phyloP scores from a whole-genome alignment of 306 rosid species.

The Begonia masoniana region DNA sequence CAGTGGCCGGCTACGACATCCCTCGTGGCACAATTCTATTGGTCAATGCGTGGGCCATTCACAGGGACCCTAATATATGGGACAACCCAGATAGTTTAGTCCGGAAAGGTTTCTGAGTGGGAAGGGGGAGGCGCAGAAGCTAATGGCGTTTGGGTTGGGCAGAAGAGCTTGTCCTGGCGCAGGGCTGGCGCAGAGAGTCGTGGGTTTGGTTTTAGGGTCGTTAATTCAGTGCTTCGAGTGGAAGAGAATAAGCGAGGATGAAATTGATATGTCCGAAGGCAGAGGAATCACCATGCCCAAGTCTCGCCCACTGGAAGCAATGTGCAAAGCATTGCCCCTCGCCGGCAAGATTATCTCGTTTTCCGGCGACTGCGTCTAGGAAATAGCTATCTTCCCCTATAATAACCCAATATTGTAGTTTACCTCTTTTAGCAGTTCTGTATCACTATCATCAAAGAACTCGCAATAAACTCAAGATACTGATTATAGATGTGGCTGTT shows the following conservation, averaged over 20 bases:
- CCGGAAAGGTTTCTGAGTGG: slow-evolving; percentile 15
- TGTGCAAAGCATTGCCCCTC: slow-evolving; percentile 17
- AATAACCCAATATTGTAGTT: too few species aligned
- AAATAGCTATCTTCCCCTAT: too few species aligned
- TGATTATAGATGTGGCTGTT: too few species aligned
- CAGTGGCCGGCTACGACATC: slow-evolving; percentile 7
- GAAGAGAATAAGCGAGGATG: slow-evolving; percentile 16
- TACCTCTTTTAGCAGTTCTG: too few species aligned
- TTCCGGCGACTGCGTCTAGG: too few species aligned
- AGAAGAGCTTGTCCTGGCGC: slow-evolving; percentile 26
- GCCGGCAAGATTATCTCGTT: neutral
- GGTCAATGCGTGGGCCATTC: slow-evolving; percentile 30
- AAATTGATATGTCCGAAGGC: slow-evolving; percentile 24
- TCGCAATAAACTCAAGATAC: too few species aligned
- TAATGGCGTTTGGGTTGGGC: slow-evolving; percentile 21
- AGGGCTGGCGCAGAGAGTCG: slow-evolving; percentile 19
- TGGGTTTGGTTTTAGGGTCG: slow-evolving; percentile 25
- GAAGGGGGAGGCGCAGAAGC: neutral
- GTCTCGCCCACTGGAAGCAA: slow-evolving; percentile 20
- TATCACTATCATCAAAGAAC: too few species aligned
- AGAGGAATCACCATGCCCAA: slow-evolving; percentile 26
- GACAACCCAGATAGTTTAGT: slow-evolving; percentile 12
- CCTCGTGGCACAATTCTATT: slow-evolving; percentile 18
- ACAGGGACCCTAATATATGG: slow-evolving; percentile 22
- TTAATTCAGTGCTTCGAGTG: slow-evolving; percentile 30